Evolutionary conservation across 768 basidiomycete genomes (phyloP).

Genomic region (Tulasnella calospora): DNA sequence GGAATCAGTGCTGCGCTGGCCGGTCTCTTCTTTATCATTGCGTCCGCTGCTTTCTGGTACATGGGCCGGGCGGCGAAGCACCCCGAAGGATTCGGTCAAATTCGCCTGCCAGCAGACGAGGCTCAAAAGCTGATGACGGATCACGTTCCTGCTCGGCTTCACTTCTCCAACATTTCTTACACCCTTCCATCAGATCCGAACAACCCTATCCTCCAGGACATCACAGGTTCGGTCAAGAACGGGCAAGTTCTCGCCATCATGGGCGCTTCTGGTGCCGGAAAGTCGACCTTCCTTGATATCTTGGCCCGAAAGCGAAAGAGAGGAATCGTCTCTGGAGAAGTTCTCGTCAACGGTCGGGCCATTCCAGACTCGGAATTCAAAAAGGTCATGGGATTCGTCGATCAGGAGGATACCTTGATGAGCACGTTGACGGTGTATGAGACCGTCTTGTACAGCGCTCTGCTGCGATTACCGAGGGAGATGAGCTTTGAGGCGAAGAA

Average conservation of each 20-base stretch:
- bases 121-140: conserved; percentile 83
- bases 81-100: conserved; percentile 58
- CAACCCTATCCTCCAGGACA: conserved; percentile 67
- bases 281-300: conserved; percentile 94
- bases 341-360: conserved; percentile 79
- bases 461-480: conserved; percentile 83
- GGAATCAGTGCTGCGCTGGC: conserved; percentile 79
- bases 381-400: conserved; percentile 88
- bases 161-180: conserved; percentile 83
- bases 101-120: conserved; percentile 76
- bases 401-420: conserved; percentile 98
- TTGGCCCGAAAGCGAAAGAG: conserved; percentile 86
- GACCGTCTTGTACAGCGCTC: conserved; percentile 88
- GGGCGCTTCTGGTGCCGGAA: conserved; percentile 95
- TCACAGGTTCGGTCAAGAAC: conserved; percentile 78
- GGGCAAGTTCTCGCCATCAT: conserved; percentile 94
- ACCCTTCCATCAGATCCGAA: conserved; percentile 55
- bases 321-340: conserved; percentile 66
- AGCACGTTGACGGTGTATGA: conserved; percentile 96
- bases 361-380: conserved; percentile 72
- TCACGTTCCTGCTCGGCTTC: conserved; percentile 89
- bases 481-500: conserved; percentile 97
- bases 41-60: conserved; percentile 85
- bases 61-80: conserved; percentile 67
- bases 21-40: conserved; percentile 64